Evolutionary conservation across 2,329 filamentous ascomycete genomes (phyloP).

Genomic region (Alternaria sp.): DNA sequence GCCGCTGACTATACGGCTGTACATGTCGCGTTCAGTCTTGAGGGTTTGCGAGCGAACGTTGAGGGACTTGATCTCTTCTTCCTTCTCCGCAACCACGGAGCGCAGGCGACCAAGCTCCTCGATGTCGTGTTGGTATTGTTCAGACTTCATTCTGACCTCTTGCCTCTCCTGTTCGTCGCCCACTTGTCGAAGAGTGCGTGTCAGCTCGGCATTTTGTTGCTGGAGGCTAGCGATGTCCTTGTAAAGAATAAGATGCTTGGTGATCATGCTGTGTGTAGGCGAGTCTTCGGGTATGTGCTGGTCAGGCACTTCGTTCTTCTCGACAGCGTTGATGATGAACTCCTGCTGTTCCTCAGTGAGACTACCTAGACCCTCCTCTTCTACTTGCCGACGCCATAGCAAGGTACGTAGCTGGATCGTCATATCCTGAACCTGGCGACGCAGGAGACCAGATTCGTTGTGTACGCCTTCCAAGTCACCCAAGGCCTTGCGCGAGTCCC

Average conservation of each 20-base stretch:
- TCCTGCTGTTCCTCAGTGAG: slow-evolving; percentile 76
- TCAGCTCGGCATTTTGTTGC: slow-evolving; percentile 84
- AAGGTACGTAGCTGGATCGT: slow-evolving; percentile 91
- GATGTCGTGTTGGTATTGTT: slow-evolving; percentile 64
- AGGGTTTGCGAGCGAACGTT: slow-evolving; percentile 89
- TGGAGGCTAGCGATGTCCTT: slow-evolving; percentile 85
- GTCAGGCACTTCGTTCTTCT: slow-evolving; percentile 75
- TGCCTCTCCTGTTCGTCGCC: slow-evolving; percentile 91
- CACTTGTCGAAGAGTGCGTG: slow-evolving; percentile 83
- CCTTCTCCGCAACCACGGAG: slow-evolving; percentile 77
- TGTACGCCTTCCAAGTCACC: slow-evolving; percentile 70
- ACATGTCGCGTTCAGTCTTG: slow-evolving; percentile 96
- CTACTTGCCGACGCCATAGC: slow-evolving; percentile 83
- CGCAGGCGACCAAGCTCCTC: slow-evolving; percentile 78
- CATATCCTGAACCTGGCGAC: slow-evolving; percentile 87
- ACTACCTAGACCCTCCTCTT: slow-evolving; percentile 78
- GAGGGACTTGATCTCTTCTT: slow-evolving; percentile 85
- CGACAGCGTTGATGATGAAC: slow-evolving; percentile 78
- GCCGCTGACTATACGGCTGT: slow-evolving; percentile 90
- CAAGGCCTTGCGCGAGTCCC: slow-evolving; percentile 80
- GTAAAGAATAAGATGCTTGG: slow-evolving; percentile 88
- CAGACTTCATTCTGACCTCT: slow-evolving; percentile 73
- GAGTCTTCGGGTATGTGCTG: slow-evolving; percentile 72
- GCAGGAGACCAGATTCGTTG: slow-evolving; percentile 78
- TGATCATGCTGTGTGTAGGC: slow-evolving; percentile 88